Base-by-base conservation (phyloP, 768 basidiomycete species). In the Steccherinum ochraceum region DNA sequence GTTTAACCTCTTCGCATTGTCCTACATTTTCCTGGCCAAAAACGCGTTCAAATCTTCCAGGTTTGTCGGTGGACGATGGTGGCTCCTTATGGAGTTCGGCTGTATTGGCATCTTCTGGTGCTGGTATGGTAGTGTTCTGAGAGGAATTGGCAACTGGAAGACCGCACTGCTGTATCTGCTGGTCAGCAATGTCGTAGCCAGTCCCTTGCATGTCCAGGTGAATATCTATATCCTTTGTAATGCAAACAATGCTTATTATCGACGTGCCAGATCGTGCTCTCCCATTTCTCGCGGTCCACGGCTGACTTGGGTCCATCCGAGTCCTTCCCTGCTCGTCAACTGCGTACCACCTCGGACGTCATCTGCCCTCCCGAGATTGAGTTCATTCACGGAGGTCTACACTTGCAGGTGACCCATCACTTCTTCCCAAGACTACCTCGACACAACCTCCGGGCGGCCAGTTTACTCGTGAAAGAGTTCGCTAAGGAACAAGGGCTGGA, bases 281-380 rank as follows among this genome's bases (percentile, higher is more conserved):
- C 96, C 5, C 96, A 99, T 72, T 99, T 94, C 66, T 86, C 91
- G 45, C 92, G 93, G 74, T 93, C 95, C 12, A 94, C 93, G 2
- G 86, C 74, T 7, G 95, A 97, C 63, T 74, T 97, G 18, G 94
- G 94, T 12, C 90, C 91, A 1, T 70, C 72, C 24, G 96, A 99
- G 64, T 94, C 92, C 0, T 98, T 97, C 72, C 80, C 87, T 3
- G 86, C 91, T 58, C 85, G 96, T 13, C 96, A 99, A 66, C 72
- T 99, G 60, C 87, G 96, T 45, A 99, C 96, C n/a, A 98, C 96
- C 0, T 87, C 90, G 42, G 96, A 99, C 66, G 92, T 99, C 40
- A 80, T 89, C 54, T 98, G 96, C 68, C 80, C 83, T 2, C 75
- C 84, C 1, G 80, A 81, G 25, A 76, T 97, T 58, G 89, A 79